Percentiles rank a stretch among this genome's conserved stretches.
Evolutionary conservation across 805 yeast genomes (phyloP).

Genomic region (Nakazawaea ishiwadae): DNA sequence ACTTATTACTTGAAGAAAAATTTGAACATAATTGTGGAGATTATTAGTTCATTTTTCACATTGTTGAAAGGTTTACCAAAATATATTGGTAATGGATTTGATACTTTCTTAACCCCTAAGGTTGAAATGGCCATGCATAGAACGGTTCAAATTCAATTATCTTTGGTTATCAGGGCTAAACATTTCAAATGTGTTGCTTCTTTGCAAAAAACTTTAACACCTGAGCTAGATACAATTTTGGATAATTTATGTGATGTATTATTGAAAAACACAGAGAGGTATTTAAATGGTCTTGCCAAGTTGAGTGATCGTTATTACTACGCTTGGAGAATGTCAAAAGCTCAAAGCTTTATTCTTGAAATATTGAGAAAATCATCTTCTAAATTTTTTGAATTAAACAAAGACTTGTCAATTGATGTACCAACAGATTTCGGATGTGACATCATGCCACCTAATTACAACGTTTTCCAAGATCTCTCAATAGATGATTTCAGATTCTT

Average conservation of each 20-base stretch:
- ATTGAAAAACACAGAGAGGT: constrained; percentile 35
- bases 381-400: not conserved
- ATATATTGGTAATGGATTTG: constrained; percentile 32
- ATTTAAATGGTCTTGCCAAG: constrained; percentile 33
- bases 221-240: constrained; percentile 13
- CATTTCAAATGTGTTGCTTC: constrained; percentile 17
- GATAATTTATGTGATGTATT: constrained; percentile 25
- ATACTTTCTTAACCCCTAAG: constrained; percentile 31
- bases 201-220: constrained; percentile 4
- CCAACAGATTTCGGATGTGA: not conserved
- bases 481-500: constrained; percentile 16
- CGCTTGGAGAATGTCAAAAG: constrained; percentile 65
- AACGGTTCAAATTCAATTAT: constrained; percentile 24
- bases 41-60: constrained; percentile 32
- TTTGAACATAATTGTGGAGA: constrained; percentile 23
- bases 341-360: constrained; percentile 38
- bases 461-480: constrained; percentile 16
- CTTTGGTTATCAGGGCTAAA: constrained; percentile 24
- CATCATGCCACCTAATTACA: constrained; percentile 1
- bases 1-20: constrained; percentile 34
- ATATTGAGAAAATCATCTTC: constrained; percentile 22
- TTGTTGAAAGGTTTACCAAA: constrained; percentile 26
- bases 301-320: constrained; percentile 57
- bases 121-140: constrained; percentile 34
- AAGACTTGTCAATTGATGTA: not conserved